Conservation (phyloP, 768 basidiomycete genomes). For the Stropharia rugosoannulata region DNA sequence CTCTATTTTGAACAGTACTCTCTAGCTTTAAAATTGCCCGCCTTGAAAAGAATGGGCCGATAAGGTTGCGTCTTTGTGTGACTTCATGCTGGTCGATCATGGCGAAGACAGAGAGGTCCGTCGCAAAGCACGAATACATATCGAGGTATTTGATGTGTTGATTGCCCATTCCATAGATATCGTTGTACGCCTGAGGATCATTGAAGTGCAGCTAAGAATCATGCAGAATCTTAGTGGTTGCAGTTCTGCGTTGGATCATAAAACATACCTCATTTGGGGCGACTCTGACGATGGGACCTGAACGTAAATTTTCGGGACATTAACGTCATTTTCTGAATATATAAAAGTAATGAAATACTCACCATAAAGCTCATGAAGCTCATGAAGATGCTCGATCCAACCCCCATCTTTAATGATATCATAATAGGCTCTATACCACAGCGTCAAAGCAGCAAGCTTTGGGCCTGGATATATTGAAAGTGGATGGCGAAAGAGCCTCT, state of each 20-base stretch:
- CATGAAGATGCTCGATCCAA: slow-evolving; percentile 33
- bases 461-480: slow-evolving; percentile 33
- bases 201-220: slow-evolving; percentile 40
- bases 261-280: slow-evolving; percentile 36
- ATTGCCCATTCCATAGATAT: slow-evolving; percentile 38
- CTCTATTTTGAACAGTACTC: slow-evolving; percentile 32
- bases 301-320: neutral
- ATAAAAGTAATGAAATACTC: neutral
- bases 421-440: slow-evolving; percentile 32
- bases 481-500: slow-evolving; percentile 18
- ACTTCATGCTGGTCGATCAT: slow-evolving; percentile 33
- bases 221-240: slow-evolving; percentile 1
- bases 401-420: slow-evolving; percentile 37
- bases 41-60: slow-evolving; percentile 40
- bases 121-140: slow-evolving; percentile 37
- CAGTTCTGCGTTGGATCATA: neutral
- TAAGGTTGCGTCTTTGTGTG: slow-evolving; percentile 30
- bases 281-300: slow-evolving; percentile 37
- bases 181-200: slow-evolving; percentile 35
- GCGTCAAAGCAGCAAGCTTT: slow-evolving; percentile 28
- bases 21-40: slow-evolving; percentile 38
- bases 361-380: slow-evolving; percentile 39
- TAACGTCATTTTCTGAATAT: neutral
- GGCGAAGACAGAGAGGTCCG: slow-evolving; percentile 35
- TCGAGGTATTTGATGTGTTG: slow-evolving; percentile 33